phyloP scores from a whole-genome alignment of 805 yeast genomes.

The Limtongozyma cylindracea region DNA sequence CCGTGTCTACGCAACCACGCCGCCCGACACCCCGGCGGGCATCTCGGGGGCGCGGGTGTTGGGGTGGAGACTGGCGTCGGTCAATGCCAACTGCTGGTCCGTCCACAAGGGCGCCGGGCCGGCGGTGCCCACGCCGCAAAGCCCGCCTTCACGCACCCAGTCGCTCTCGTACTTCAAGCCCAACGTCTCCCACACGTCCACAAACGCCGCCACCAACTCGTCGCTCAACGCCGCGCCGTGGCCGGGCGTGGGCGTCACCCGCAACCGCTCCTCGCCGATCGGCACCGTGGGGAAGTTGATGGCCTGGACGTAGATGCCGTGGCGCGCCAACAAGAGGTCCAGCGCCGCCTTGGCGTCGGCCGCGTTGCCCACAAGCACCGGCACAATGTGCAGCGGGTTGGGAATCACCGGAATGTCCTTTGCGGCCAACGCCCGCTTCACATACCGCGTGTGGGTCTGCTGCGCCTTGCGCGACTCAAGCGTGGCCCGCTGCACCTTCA shows the following conservation, averaged over 20 bases:
- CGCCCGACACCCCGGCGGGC: too few species aligned
- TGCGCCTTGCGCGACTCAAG: slow-evolving; percentile 59
- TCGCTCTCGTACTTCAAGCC: slow-evolving; percentile 49
- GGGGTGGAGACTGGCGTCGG: slow-evolving; percentile 34
- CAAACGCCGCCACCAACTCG: slow-evolving; percentile 53
- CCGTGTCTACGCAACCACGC: too few species aligned
- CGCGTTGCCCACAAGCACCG: slow-evolving; percentile 87
- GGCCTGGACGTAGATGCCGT: slow-evolving; percentile 88
- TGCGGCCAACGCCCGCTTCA: slow-evolving; percentile 40
- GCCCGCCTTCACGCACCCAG: slow-evolving; percentile 70
- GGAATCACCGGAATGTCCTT: slow-evolving; percentile 90
- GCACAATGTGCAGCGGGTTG: slow-evolving; percentile 93
- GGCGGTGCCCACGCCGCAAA: slow-evolving; percentile 64
- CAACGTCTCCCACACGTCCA: slow-evolving; percentile 54
- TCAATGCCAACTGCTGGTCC: slow-evolving; percentile 42
- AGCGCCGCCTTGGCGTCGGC: slow-evolving; percentile 79
- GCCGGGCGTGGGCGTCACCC: slow-evolving; percentile 98
- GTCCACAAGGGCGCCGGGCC: slow-evolving; percentile 47
- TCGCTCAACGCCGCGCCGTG: slow-evolving; percentile 61
- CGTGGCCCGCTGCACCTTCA: slow-evolving; percentile 60
- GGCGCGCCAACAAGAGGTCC: slow-evolving; percentile 62
- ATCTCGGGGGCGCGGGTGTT: too few species aligned
- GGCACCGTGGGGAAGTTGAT: slow-evolving; percentile 97
- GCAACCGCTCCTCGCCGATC: slow-evolving; percentile 81
- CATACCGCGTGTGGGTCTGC: slow-evolving; percentile 68